Evolutionary conservation across 805 yeast species (phyloP), one percentile per base, ranked within the genome.

Genomic region (Spathaspora gorwiae): DNA sequence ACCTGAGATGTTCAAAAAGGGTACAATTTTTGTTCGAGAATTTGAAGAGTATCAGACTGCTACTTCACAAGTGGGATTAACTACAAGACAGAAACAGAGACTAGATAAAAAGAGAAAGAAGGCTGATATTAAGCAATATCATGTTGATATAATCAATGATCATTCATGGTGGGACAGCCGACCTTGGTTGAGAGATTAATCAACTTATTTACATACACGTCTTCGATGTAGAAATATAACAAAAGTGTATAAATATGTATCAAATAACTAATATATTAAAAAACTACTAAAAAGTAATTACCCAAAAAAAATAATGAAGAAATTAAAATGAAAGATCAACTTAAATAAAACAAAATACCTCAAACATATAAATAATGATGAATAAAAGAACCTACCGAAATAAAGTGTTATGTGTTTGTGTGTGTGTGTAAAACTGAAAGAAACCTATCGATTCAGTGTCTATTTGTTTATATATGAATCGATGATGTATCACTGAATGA

Each of bases 1-100:
- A 64, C 87, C 86, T 0, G 97, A 87, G 45, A 83, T 90, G 50
- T 94, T 68, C 66, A 87, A 84, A 51, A 94, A 92, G 66, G 99
- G 99, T 2, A 80, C 90, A 0, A 64, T 79, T 2, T 61, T 79
- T 13, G 68, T 81, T 3, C 68, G 90, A 54, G 83, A 80, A 43
- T 54, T 59, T 29, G 32, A 29, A 9, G 48, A 49, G 19, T 56
- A 54, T 40, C 51, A 51, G 11, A 43, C 48, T 1, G 6, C 12
- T 3, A 37, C 30, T 8, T 15, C 29, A 5, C 50, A 41, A 8
- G 56, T 50, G 13, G 44, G 38, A 8, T 53, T 49, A 13, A 42
- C 59, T 34, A 49, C 48, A 2, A 62, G 86, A 40, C 87, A 83
- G 53, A 52, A 61, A 46, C 79, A 79, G 38, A 58, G 86, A 40